Conservation (phyloP, 257 asterid species). For the Nicotiana paniculata region DNA sequence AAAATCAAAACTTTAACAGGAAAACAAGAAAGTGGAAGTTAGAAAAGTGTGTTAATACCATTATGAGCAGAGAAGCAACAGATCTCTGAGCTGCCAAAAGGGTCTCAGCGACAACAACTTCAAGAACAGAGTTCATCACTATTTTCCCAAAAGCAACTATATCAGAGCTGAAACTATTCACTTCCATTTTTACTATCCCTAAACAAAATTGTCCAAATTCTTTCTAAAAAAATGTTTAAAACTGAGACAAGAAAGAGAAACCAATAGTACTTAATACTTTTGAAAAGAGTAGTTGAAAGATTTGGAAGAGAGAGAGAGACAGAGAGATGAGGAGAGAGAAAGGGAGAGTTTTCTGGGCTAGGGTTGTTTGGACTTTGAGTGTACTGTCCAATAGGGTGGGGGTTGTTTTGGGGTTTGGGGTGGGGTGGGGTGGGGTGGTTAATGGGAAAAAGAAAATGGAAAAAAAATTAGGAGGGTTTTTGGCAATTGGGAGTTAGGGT, state of each 20-base stretch:
- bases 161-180: slow-evolving; percentile 40
- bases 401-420: neutral
- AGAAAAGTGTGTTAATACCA: slow-evolving; percentile 34
- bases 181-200: slow-evolving; percentile 50
- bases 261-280: neutral
- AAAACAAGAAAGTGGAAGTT: neutral
- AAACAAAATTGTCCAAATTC: neutral
- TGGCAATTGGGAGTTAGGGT: slow-evolving; percentile 15
- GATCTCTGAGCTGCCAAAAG: slow-evolving; percentile 57
- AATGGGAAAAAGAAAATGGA: no score
- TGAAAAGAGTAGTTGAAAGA: neutral
- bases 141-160: slow-evolving; percentile 28
- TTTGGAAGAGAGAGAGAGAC: slow-evolving; percentile 10
- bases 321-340: neutral
- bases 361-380: slow-evolving; percentile 19
- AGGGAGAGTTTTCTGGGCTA: slow-evolving; percentile 36
- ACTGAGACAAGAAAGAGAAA: slow-evolving; percentile 9
- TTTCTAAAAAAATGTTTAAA: neutral
- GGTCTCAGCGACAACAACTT: slow-evolving; percentile 38
- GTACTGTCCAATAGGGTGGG: slow-evolving; percentile 27
- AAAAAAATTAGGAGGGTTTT: neutral
- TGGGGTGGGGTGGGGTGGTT: neutral
- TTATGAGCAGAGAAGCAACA: slow-evolving; percentile 43
- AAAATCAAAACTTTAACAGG: slow-evolving; percentile 8
- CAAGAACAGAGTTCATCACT: slow-evolving; percentile 32